Evolutionary conservation across 1,139 yeast genomes (phyloP).

Genomic region (Dujonia santamariae): DNA sequence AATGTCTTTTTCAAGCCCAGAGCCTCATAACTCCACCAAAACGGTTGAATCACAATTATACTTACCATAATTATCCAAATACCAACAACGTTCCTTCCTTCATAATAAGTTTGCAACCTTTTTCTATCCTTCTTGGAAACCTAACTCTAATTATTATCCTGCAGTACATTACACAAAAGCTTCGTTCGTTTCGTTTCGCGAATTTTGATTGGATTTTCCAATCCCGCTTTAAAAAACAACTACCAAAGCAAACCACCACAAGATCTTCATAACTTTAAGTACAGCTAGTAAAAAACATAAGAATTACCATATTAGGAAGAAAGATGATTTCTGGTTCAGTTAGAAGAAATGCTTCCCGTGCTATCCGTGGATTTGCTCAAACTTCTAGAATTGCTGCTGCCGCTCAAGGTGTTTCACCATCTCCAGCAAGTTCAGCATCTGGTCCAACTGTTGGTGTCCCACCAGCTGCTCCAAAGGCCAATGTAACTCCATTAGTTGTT

Average conservation of each 20-base stretch:
- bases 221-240: neutral
- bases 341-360: slow-evolving; percentile 5
- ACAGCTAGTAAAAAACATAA: too few relatives aligned
- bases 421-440: slow-evolving; percentile 4
- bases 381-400: slow-evolving; percentile 3
- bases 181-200: too few relatives aligned
- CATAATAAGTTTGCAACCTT: too few relatives aligned
- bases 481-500: neutral
- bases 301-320: neutral
- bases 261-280: too few relatives aligned
- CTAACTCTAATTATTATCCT: too few relatives aligned
- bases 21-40: too few relatives aligned
- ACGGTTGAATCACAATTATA: too few relatives aligned
- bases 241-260: neutral
- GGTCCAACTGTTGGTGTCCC: slow-evolving; percentile 1
- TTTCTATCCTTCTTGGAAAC: too few relatives aligned
- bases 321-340: slow-evolving; percentile 1
- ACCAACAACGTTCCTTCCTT: too few relatives aligned
- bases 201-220: slow-evolving; percentile 3
- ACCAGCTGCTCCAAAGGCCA: neutral
- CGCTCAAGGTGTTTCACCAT: slow-evolving; percentile 5
- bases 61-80: too few relatives aligned
- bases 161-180: slow-evolving; percentile 4
- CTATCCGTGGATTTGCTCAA: slow-evolving; percentile 3
- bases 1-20: too few relatives aligned